phyloP scores from a whole-genome alignment of 768 basidiomycete genomes.

The Leccinum subgranulosum region DNA sequence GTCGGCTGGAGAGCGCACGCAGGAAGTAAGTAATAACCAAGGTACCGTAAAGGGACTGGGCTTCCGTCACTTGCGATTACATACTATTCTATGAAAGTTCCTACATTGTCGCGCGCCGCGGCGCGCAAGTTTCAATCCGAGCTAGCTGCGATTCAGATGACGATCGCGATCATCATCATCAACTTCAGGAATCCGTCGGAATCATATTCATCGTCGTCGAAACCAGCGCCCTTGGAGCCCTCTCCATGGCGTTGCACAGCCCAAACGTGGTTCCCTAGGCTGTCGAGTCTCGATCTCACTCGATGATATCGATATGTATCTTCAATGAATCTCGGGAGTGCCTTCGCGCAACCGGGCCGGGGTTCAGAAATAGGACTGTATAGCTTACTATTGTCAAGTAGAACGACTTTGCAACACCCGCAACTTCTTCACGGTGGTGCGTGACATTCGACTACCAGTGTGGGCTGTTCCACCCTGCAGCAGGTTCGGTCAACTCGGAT shows the following conservation, averaged over 20 bases:
- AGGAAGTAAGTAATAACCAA: background rate
- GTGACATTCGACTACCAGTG: background rate
- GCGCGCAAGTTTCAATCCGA: background rate
- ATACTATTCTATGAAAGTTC: background rate
- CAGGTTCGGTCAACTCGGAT: background rate
- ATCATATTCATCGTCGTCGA: background rate
- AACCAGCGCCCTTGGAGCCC: background rate
- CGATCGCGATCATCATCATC: background rate
- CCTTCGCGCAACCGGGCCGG: background rate
- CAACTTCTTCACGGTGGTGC: background rate
- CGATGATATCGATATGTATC: background rate
- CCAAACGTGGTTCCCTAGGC: background rate
- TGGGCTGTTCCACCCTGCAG: background rate
- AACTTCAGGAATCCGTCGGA: background rate
- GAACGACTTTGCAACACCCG: background rate
- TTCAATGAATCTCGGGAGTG: background rate
- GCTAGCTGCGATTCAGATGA: background rate
- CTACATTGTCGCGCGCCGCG: background rate
- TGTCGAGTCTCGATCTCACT: conserved; percentile 6
- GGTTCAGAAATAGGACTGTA: background rate
- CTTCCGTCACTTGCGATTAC: background rate
- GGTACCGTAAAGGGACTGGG: background rate
- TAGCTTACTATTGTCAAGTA: background rate
- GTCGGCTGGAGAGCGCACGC: background rate
- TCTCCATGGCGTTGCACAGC: background rate